A percentile compares a stretch with the other conserved stretches of the same genome.
phyloP scores from a whole-genome alignment of 2,329 filamentous ascomycete species.

The Colletotrichum costaricense region DNA sequence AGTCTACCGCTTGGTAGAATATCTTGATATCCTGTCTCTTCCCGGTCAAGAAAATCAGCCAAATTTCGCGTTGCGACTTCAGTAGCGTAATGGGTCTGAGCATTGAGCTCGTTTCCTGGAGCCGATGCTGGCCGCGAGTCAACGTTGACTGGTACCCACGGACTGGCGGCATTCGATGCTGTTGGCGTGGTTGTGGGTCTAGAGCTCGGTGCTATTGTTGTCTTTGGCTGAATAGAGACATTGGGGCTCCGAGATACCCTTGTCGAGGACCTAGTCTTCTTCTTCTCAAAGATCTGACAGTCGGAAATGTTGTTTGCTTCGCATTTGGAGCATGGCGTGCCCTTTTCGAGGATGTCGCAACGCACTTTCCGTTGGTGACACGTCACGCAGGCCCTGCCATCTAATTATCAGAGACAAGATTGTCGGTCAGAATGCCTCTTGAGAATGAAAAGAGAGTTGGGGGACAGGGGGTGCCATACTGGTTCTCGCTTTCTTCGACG shows the following conservation, averaged over 20 bases:
- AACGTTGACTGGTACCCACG: not conserved
- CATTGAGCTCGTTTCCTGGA: slow-evolving; percentile 1
- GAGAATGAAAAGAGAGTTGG: not conserved
- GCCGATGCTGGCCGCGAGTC: not conserved
- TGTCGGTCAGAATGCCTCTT: not conserved
- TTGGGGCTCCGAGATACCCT: slow-evolving; percentile 39
- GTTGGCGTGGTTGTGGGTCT: slow-evolving; percentile 41
- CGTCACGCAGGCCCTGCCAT: slow-evolving; percentile 55
- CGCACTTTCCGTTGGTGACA: slow-evolving; percentile 63
- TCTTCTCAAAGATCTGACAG: slow-evolving; percentile 62
- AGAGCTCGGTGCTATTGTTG: slow-evolving; percentile 40
- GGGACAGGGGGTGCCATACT: slow-evolving; percentile 24
- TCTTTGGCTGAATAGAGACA: slow-evolving; percentile 58
- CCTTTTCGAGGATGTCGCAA: slow-evolving; percentile 59
- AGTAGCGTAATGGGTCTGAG: slow-evolving; percentile 39
- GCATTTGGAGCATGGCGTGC: slow-evolving; percentile 61
- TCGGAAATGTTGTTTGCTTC: slow-evolving; percentile 51
- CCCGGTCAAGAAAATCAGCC: slow-evolving; percentile 61
- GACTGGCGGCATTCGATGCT: slow-evolving; percentile 36
- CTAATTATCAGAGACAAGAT: slow-evolving; percentile 31
- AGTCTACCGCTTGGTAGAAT: slow-evolving; percentile 60
- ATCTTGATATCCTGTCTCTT: slow-evolving; percentile 55
- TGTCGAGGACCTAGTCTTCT: slow-evolving; percentile 55
- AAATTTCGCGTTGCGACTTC: slow-evolving; percentile 58
- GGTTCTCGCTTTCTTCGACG: slow-evolving; percentile 22